Conservation (phyloP, 805 yeast genomes). For the Isabelozyma heimii region DNA sequence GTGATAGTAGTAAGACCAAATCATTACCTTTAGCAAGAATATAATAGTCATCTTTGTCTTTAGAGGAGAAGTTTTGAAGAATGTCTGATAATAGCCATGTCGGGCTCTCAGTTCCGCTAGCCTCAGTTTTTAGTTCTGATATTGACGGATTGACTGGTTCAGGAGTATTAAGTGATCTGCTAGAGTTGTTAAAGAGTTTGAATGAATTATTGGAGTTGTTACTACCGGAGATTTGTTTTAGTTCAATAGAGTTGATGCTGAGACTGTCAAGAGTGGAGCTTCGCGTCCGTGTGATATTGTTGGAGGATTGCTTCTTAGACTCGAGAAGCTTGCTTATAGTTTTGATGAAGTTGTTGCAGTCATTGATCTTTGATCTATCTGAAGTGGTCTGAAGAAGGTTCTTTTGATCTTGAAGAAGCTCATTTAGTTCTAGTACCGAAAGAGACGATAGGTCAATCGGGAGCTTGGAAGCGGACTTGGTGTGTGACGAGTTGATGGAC, state of each 20-base stretch:
- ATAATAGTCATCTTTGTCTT: constrained; percentile 46
- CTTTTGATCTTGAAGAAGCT: not conserved
- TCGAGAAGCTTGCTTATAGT: not conserved
- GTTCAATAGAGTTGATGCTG: constrained; percentile 1
- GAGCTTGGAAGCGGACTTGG: not conserved
- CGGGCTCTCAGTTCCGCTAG: constrained; percentile 13
- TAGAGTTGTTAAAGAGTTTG: not conserved
- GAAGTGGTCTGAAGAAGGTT: not conserved
- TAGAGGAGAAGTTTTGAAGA: constrained; percentile 49
- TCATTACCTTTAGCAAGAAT: constrained; percentile 64
- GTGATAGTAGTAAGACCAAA: constrained; percentile 52
- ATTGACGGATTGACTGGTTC: not conserved
- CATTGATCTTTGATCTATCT: not conserved
- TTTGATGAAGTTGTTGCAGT: not conserved
- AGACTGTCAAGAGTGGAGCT: constrained; percentile 1
- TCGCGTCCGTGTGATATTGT: not conserved
- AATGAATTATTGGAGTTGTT: not conserved
- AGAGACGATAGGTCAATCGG: not conserved
- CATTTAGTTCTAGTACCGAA: not conserved
- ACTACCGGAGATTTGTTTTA: not conserved
- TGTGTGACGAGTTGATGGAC: not conserved
- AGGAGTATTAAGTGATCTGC: not conserved
- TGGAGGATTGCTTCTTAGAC: not conserved
- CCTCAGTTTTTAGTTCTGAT: not conserved
- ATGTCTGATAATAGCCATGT: constrained; percentile 67